These are phyloP conservation scores for Claviceps capensis DNA, from an alignment of 2,329 filamentous ascomycete genomes.

Conservation along the genomic window DNA sequence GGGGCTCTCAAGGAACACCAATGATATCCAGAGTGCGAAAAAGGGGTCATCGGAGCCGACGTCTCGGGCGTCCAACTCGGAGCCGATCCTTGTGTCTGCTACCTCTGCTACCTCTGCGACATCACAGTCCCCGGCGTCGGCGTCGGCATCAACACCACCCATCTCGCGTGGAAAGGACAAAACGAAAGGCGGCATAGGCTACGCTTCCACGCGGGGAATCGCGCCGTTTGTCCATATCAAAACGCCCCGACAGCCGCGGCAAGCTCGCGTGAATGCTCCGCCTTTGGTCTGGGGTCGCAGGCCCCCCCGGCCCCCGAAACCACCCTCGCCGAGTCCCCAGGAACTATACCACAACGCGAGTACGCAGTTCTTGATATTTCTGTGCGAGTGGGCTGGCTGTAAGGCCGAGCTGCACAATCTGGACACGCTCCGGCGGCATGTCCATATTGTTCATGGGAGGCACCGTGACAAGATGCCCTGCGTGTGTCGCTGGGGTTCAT, in stretches of 20 bases:
- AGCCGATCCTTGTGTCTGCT: neutral
- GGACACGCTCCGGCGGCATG: slow-evolving; percentile 41
- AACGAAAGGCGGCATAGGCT: slow-evolving; percentile 19
- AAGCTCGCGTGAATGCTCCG: slow-evolving; percentile 15
- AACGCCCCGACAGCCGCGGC: slow-evolving; percentile 7
- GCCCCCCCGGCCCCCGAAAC: slow-evolving; percentile 28
- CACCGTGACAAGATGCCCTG: neutral
- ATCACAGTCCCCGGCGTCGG: neutral
- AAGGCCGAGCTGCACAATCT: slow-evolving; percentile 49
- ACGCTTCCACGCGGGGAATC: slow-evolving; percentile 11
- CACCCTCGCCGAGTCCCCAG: slow-evolving; percentile 23
- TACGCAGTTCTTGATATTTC: slow-evolving; percentile 35
- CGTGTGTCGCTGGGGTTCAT: slow-evolving; percentile 20
- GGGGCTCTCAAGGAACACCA: neutral
- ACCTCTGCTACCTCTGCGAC: neutral
- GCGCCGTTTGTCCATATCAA: neutral
- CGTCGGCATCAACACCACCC: neutral
- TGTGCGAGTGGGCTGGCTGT: slow-evolving; percentile 47
- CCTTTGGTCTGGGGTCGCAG: slow-evolving; percentile 19
- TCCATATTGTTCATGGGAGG: slow-evolving; percentile 34
- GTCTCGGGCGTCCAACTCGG: neutral
- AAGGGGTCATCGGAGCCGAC: neutral
- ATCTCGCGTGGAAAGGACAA: slow-evolving; percentile 8
- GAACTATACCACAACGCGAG: slow-evolving; percentile 27
- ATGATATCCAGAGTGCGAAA: neutral